These are phyloP conservation scores for Cyberlindnera subsufficiens DNA, from an alignment of 805 yeast species.

Conservation along the genomic window DNA sequence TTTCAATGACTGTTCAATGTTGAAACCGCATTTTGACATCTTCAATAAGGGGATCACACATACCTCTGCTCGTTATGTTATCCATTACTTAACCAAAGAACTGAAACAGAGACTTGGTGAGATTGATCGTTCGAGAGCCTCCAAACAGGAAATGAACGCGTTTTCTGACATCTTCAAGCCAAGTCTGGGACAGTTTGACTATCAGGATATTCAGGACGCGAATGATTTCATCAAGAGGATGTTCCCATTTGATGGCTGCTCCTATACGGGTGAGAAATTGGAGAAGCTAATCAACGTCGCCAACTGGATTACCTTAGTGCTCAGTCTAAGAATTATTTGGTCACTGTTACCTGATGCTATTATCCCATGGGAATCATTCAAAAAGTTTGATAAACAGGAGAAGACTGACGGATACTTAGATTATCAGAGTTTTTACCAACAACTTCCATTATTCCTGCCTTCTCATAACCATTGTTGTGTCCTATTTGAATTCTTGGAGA, in stretches of 20 bases:
- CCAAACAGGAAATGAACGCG: conserved; percentile 16
- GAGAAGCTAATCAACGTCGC: conserved; percentile 19
- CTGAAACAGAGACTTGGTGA: conserved; percentile 22
- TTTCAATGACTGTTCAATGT: conserved; percentile 23
- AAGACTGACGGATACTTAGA: conserved; percentile 16
- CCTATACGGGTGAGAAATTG: conserved; percentile 26
- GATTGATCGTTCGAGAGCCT: conserved; percentile 13
- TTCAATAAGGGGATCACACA: conserved; percentile 24
- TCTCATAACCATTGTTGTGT: conserved; percentile 30
- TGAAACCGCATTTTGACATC: conserved; percentile 21
- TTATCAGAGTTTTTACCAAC: conserved; percentile 27
- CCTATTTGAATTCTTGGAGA: conserved; percentile 31
- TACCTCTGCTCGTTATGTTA: conserved; percentile 28
- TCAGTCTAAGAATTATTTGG: conserved; percentile 29
- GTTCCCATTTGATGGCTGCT: conserved; percentile 33
- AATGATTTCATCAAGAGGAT: conserved; percentile 23
- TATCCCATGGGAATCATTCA: conserved; percentile 30
- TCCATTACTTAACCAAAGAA: conserved; percentile 28
- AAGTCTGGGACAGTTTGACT: conserved; percentile 28
- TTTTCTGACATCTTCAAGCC: conserved; percentile 29
- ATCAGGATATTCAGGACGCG: conserved; percentile 24
- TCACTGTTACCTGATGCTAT: conserved; percentile 28
- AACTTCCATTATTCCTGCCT: conserved; percentile 28
- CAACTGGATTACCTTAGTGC: conserved; percentile 23
- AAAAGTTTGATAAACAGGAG: conserved; percentile 24